Evolutionary conservation across 192 early-diverging fungal genomes (phyloP), one percentile per base, ranked within the genome.

Genomic region (Obelidium mucronatum): DNA sequence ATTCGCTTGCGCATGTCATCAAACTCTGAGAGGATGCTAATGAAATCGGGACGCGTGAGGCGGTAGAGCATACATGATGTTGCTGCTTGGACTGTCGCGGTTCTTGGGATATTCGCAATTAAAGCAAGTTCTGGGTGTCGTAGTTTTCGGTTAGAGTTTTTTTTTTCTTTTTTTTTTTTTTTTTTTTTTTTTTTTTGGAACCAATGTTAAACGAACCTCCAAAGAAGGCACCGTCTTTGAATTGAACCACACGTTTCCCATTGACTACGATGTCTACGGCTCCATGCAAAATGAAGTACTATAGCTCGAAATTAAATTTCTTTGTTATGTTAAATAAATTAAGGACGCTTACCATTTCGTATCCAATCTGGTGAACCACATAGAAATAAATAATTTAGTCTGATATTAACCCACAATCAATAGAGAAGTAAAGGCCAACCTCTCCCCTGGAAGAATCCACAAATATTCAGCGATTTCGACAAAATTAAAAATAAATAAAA

Each of bases 231-330:
- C 84, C 84, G 28, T 78, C 68, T 44, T 33, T 51, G 17, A 86
- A 59, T 3, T 58, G 63, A 37, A 69, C 78, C 26, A 80, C 74
- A 31, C 31, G 33, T n/a, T 80, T 79, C 2, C 76, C 76, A 51
- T 78, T 77, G 1, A 83, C 79, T 8, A 83, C 65, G 40, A 83
- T 74, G 22, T 82, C 84, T 0, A 88, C 81, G 1, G 34, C 33
- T 0, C 84, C 84, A 44, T 34, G 51, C 17, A 79, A 39, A 36
- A 86, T 83, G 59, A 88, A 88, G 67, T 76, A 88, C 74, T 67
- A 3, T 19, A 39, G 36, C 66, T 34, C 17, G 37, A 24, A 65
- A n/a, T n/a, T 62, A n/a, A 36, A n/a, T n/a, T n/a, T n/a, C n/a
- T n/a, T n/a, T n/a, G n/a, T n/a, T n/a, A n/a, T n/a, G n/a, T n/a